Percentiles rank a stretch among this genome's conserved stretches.
Conservation (phyloP, 768 basidiomycete species). For the Boletus tomentosulus region DNA sequence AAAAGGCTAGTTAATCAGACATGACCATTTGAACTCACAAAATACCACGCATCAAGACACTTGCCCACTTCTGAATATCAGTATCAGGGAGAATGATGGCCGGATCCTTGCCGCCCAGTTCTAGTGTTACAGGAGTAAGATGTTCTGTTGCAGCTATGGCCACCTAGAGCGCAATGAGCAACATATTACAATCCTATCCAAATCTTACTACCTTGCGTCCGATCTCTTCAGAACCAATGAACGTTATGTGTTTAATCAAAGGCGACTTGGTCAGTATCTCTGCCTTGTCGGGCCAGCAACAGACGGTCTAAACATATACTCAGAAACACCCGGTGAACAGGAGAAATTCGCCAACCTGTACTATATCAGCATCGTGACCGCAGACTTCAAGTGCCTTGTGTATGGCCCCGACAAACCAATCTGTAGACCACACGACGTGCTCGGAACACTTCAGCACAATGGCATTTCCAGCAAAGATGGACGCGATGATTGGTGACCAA, state of each 20-base stretch:
- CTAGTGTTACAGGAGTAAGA: slow-evolving; percentile 88
- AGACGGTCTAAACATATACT: slow-evolving; percentile 52
- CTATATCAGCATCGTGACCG: slow-evolving; percentile 80
- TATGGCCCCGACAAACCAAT: slow-evolving; percentile 78
- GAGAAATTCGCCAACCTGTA: slow-evolving; percentile 54
- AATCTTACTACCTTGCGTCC: slow-evolving; percentile 58
- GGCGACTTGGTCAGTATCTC: slow-evolving; percentile 75
- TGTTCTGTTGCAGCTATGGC: slow-evolving; percentile 80
- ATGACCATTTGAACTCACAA: slow-evolving; percentile 57
- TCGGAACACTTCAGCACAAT: slow-evolving; percentile 91
- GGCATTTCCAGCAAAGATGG: slow-evolving; percentile 86
- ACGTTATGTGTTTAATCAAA: slow-evolving; percentile 88
- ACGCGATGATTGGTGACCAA: slow-evolving; percentile 89
- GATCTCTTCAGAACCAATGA: slow-evolving; percentile 79
- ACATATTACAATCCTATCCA: not conserved
- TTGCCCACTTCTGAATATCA: slow-evolving; percentile 74
- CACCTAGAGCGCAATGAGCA: slow-evolving; percentile 45
- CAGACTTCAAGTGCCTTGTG: slow-evolving; percentile 72
- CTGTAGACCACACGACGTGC: slow-evolving; percentile 87
- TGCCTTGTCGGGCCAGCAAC: slow-evolving; percentile 87
- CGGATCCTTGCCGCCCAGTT: slow-evolving; percentile 94
- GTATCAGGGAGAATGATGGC: slow-evolving; percentile 85
- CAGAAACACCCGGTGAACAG: not conserved
- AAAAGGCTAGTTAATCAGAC: not conserved
- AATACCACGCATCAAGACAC: slow-evolving; percentile 84